Base-by-base conservation (phyloP, 495 filamentous ascomycete species). In the Xylaria grammica region DNA sequence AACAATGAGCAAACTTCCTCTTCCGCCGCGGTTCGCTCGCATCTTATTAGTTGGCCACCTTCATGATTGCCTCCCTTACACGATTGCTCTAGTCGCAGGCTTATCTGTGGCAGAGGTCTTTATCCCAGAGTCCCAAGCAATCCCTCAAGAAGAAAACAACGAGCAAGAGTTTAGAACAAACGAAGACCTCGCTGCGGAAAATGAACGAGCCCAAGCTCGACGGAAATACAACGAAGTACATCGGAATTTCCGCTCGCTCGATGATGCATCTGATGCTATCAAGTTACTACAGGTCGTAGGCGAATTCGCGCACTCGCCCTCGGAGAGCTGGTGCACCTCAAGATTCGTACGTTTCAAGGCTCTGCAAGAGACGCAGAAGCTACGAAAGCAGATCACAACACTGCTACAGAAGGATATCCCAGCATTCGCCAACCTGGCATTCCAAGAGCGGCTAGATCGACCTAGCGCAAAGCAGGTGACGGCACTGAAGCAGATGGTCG, bases 271-370 rank as follows among this genome's bases (percentile, higher is more conserved):
- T 34, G 96, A 99, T 70, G 92, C 89, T n/a, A 83, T 98, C 54
- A 98, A 97, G 75, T 84, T 93, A 22, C 86, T 97, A 42, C 92
- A 91, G 20, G 90, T 93, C 3, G 88, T 97, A 36, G 94, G 92
- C 69, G 91, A 92, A 64, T 91, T 93, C 67, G 90, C 90, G 36
- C 80, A 88, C 51, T 83, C 90, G 54, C 82, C 82, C 2, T 82
- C 81, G 1, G 87, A 90, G 30, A 78, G 77, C 11, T 97, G 96
- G 85, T 94, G 92, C 72, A 82, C 86, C 15, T 75, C 85, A 59
- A 92, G 89, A 79, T 99, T 96, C 78, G 85, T 97, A 27, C 89
- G 91, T 17, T 85, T 82, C 66, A 99, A 98, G 71, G 87, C 87
- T 0, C 88, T 98, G 67, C 87, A 89, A 66, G 96, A 99, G 78